A percentile compares a stretch with the other conserved stretches of the same genome.
Conservation (phyloP, 495 filamentous ascomycete species). For the Aspergillus olivimuriae region DNA sequence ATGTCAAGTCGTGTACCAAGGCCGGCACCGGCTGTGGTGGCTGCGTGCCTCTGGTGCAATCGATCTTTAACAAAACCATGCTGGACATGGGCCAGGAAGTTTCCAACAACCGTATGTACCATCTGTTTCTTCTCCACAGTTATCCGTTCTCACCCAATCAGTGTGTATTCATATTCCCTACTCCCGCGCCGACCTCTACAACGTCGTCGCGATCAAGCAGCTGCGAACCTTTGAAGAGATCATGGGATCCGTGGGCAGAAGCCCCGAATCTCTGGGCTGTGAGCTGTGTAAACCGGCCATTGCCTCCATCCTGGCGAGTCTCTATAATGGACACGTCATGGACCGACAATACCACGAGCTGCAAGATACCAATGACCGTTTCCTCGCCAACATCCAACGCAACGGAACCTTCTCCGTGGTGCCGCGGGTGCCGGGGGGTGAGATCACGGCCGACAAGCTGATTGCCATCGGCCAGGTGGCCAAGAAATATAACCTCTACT, state of each 20-base stretch:
- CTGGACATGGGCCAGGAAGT: slow-evolving; percentile 84
- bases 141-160: slow-evolving; percentile 17
- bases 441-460: slow-evolving; percentile 88
- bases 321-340: slow-evolving; percentile 87
- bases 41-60: slow-evolving; percentile 87
- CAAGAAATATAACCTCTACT: slow-evolving; percentile 83
- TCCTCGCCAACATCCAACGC: slow-evolving; percentile 89
- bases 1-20: slow-evolving; percentile 91
- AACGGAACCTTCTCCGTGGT: slow-evolving; percentile 93
- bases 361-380: slow-evolving; percentile 92
- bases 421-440: slow-evolving; percentile 77
- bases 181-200: slow-evolving; percentile 83
- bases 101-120: slow-evolving; percentile 61
- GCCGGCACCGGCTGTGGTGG: slow-evolving; percentile 93
- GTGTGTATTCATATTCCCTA: slow-evolving; percentile 83
- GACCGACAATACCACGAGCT: slow-evolving; percentile 66
- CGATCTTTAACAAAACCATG: slow-evolving; percentile 93
- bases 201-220: slow-evolving; percentile 80
- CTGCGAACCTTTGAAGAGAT: slow-evolving; percentile 71
- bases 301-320: slow-evolving; percentile 74
- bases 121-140: not conserved
- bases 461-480: slow-evolving; percentile 85
- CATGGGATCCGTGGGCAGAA: slow-evolving; percentile 76
- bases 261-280: slow-evolving; percentile 72
- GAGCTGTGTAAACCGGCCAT: slow-evolving; percentile 88